phyloP scores from a whole-genome alignment of 805 yeast genomes.

The Hanseniaspora singularis region DNA sequence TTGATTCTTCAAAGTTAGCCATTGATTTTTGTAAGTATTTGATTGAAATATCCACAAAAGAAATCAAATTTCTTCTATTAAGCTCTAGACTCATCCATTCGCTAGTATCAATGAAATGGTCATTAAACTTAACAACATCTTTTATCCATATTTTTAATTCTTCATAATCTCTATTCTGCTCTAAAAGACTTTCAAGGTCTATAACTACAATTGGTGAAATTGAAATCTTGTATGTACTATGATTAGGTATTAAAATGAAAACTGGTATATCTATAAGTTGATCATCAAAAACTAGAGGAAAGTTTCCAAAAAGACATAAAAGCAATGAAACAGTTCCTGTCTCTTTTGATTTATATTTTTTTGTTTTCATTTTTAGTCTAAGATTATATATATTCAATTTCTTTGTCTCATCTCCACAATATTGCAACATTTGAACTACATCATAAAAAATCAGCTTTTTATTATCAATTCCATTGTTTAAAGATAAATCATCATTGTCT shows the following conservation, averaged over 20 bases:
- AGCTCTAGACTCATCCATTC: constrained; percentile 1
- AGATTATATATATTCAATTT: constrained; percentile 28
- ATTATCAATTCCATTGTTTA: background rate
- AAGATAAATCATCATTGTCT: background rate
- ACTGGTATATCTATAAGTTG: constrained; percentile 25
- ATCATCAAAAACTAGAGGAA: background rate
- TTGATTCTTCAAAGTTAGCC: background rate
- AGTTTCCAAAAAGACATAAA: constrained; percentile 48
- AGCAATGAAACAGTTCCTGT: constrained; percentile 48
- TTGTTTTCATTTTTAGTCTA: constrained; percentile 56
- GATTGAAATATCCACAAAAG: background rate
- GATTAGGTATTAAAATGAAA: constrained; percentile 22
- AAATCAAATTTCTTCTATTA: background rate
- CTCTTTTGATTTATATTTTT: constrained; percentile 41
- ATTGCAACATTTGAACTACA: constrained; percentile 34
- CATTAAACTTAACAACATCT: constrained; percentile 31
- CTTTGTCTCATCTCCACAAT: constrained; percentile 21
- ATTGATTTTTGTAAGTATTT: background rate
- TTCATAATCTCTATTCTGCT: constrained; percentile 24
- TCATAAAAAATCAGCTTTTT: constrained; percentile 44
- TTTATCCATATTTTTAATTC: constrained; percentile 65
- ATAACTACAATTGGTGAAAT: constrained; percentile 57
- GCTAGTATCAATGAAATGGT: background rate
- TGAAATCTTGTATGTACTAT: constrained; percentile 41
- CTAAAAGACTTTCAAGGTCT: constrained; percentile 31